A percentile compares a stretch with the other conserved stretches of the same genome.
Evolutionary conservation across 441 rosid species (phyloP).

Genomic region (Gossypium schwendimanii): DNA sequence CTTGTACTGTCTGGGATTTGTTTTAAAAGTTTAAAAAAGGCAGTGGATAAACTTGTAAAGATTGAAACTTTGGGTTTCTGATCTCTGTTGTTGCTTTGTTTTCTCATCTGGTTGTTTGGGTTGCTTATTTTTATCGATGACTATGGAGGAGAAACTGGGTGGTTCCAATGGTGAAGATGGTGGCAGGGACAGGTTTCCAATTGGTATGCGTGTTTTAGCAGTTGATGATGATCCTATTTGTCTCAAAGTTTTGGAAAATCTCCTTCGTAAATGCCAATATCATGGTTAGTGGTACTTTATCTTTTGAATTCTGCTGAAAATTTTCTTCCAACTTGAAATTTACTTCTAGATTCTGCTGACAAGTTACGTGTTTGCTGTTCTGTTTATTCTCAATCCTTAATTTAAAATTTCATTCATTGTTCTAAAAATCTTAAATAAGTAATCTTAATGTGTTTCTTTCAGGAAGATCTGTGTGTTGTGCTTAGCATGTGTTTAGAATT

Average conservation of each 20-base stretch:
- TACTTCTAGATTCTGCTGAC: background rate
- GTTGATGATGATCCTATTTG: conserved; percentile 87
- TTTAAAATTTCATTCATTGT: background rate
- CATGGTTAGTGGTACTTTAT: conserved; percentile 38
- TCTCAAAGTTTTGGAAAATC: conserved; percentile 58
- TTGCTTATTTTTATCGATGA: conserved; percentile 26
- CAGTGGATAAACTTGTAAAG: conserved; percentile 2
- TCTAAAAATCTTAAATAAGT: background rate
- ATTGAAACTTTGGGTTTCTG: background rate
- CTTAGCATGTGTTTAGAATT: conserved; percentile 1
- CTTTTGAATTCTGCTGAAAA: background rate
- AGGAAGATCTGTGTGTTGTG: conserved; percentile 8
- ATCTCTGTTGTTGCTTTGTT: conserved; percentile 20
- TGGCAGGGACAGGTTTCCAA: conserved; percentile 43
- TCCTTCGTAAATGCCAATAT: conserved; percentile 77
- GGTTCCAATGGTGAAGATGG: conserved; percentile 28
- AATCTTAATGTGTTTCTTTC: conserved; percentile 3
- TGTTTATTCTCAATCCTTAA: background rate
- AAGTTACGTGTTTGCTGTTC: background rate
- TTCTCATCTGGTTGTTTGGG: conserved; percentile 11
- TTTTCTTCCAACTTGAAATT: background rate
- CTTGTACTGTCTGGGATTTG: conserved; percentile 23
- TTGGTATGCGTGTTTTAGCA: conserved; percentile 80
- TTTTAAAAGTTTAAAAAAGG: conserved; percentile 5
- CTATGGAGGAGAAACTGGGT: conserved; percentile 28